Evolutionary conservation across 306 rosid genomes (phyloP), one percentile per base, ranked within the genome.

Genomic region (Bauhinia variegata): DNA sequence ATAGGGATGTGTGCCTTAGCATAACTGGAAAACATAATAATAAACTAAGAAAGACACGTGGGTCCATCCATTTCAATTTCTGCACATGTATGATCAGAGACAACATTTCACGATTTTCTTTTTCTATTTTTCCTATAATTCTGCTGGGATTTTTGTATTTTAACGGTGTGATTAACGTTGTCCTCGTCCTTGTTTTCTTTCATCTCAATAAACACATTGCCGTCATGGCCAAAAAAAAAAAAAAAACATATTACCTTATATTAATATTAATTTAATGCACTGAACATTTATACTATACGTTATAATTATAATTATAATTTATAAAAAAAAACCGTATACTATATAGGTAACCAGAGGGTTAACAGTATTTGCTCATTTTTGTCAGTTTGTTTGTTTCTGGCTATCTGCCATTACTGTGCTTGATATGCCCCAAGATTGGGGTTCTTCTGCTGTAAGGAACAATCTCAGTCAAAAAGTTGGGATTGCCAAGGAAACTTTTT

Each of bases 51-150:
- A 36, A 36, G 48, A 71, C 78, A 75, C 8, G 54, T 73, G 86
- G 76, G 62, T 72, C 78, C 70, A 64, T 69, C 8, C 49, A 64
- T 58, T 23, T 51, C 73, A 69, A 38, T 53, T 78, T 42, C 14
- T 72, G 39, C 77, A 67, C 75, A 54, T 57, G 75, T 49, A 52
- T 53, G 70, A 39, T 62, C 30, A 63, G 33, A 38, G 19, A 61
- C 68, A 42, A 14, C 1, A 46, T 19, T 36, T 8, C 1, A 36
- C 60, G 12, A n/a, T n/a, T 54, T 65, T 71, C 13, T 48, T 53
- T 18, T 28, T 50, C 54, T n/a, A n/a, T n/a, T n/a, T n/a, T n/a
- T n/a, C n/a, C n/a, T n/a, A n/a, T n/a, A n/a, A 1, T 8, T 41
- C 10, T 41, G 8, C 11, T 41, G 0, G 47, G 47, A 41, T 41